Evolutionary conservation across 2,329 filamentous ascomycete genomes (phyloP), one percentile per base, ranked within the genome.

Genomic region (Curvularia verruculosa): DNA sequence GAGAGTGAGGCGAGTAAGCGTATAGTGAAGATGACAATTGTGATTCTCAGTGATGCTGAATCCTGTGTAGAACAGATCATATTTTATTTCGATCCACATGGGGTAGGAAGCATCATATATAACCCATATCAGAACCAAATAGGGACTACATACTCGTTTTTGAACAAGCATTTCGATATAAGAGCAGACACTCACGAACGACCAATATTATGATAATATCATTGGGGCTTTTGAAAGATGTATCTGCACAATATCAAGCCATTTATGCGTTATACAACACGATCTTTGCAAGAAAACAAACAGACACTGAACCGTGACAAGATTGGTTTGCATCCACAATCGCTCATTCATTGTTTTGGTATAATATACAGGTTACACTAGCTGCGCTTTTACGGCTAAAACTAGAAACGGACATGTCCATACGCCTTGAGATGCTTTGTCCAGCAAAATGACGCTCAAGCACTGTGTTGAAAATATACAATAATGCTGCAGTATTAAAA

Each of bases 371-470:
- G 28, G 18, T 44, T 21, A 44, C n/a, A 13, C 21, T 8, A 36
- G 40, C 10, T 37, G 18, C 29, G 26, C 19, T 31, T 52, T 52
- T 26, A 24, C 10, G 44, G 18, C 7, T 26, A 8, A 18, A 18
- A 31, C 40, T 44, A 23, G 29, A 15, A 28, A 19, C 3, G n/a
- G 21, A 44, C 9, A 45, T 12, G 21, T 23, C 28, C 34, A 49
- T 39, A 39, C 49, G 40, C 49, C 49, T 34, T 53, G 19, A 19
- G 34, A 56, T 44, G 44, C 54, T 36, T 53, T 28, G 28, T 54
- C 23, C 49, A 13, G 23, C 18, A 23, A 31, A 47, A 52, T 13
- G 26, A 26, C 45, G 29, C 37, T 28, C 39, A 53, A 47, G 28
- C n/a, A 45, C 37, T 43, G 39, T 44, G 31, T 36, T 46, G 19